Evolutionary conservation across 2,329 filamentous ascomycete species (phyloP).

Genomic region (Trichophyton equinum): DNA sequence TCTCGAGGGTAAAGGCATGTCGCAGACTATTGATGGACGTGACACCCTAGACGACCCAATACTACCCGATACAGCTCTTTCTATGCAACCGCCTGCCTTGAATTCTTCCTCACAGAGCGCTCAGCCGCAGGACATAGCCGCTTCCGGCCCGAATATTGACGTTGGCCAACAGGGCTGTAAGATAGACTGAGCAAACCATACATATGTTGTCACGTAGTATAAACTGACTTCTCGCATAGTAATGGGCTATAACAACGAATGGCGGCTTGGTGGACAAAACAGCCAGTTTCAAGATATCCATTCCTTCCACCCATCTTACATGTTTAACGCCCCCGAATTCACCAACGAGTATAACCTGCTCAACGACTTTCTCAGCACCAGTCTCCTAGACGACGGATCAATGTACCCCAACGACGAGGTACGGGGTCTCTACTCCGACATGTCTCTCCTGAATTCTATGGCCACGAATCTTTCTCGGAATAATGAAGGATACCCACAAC

Average conservation of each 20-base stretch:
- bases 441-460: constrained; percentile 39
- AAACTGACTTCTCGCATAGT: constrained; percentile 39
- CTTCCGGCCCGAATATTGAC: constrained; percentile 52
- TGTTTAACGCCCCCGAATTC: constrained; percentile 88
- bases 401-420: constrained; percentile 55
- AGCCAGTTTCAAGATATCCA: constrained; percentile 82
- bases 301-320: constrained; percentile 83
- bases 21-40: constrained; percentile 46
- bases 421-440: constrained; percentile 49
- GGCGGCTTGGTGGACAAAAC: constrained; percentile 58
- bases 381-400: constrained; percentile 70
- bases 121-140: constrained; percentile 49
- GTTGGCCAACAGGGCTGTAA: constrained; percentile 63
- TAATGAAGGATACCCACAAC: constrained; percentile 23
- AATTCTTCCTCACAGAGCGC: constrained; percentile 48
- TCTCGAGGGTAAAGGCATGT: constrained; percentile 34
- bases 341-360: constrained; percentile 93
- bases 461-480: constrained; percentile 17
- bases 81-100: constrained; percentile 38
- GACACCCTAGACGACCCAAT: constrained; percentile 38
- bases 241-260: constrained; percentile 64
- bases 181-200: constrained; percentile 26
- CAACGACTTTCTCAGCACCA: constrained; percentile 91
- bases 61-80: constrained; percentile 29
- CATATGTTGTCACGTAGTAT: constrained; percentile 12